These are phyloP conservation scores for Hysterium pulicare DNA, from an alignment of 2,329 filamentous ascomycete species.

Conservation along the genomic window DNA sequence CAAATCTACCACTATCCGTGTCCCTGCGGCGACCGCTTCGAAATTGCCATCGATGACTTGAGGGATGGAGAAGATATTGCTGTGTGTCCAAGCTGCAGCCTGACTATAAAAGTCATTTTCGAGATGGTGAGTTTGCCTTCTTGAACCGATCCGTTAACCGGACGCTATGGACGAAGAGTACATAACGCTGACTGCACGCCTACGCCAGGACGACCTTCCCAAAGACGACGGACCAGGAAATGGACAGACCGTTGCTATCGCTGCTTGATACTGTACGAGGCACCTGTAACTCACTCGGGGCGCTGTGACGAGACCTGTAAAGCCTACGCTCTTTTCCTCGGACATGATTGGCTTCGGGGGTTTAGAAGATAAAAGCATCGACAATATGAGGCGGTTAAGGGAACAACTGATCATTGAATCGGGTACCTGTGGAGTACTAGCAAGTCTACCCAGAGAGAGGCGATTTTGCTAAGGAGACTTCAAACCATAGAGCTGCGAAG, in stretches of 20 bases:
- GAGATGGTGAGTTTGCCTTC: conserved; percentile 62
- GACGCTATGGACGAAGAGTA: conserved; percentile 22
- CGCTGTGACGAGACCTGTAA: too few species aligned
- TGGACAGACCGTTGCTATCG: conserved; percentile 34
- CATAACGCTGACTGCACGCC: neutral
- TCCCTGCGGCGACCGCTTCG: conserved; percentile 94
- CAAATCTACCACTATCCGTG: conserved; percentile 96
- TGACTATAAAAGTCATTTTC: conserved; percentile 95
- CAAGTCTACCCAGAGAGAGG: too few species aligned
- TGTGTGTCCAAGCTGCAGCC: conserved; percentile 94
- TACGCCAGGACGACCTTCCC: conserved; percentile 49
- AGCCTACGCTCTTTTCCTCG: too few species aligned
- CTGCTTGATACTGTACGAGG: conserved; percentile 33
- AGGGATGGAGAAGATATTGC: conserved; percentile 88
- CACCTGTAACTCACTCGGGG: too few species aligned
- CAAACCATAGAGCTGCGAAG: too few species aligned
- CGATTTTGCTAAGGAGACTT: too few species aligned
- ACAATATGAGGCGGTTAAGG: too few species aligned
- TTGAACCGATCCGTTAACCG: neutral
- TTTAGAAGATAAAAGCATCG: too few species aligned
- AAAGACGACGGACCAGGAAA: conserved; percentile 37
- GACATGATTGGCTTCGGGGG: too few species aligned
- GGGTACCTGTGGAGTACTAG: too few species aligned
- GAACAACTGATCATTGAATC: too few species aligned
- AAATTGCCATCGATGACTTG: conserved; percentile 81